Conservation (phyloP, 2,329 filamentous ascomycete genomes). For the Ambrosiella cleistominuta region DNA sequence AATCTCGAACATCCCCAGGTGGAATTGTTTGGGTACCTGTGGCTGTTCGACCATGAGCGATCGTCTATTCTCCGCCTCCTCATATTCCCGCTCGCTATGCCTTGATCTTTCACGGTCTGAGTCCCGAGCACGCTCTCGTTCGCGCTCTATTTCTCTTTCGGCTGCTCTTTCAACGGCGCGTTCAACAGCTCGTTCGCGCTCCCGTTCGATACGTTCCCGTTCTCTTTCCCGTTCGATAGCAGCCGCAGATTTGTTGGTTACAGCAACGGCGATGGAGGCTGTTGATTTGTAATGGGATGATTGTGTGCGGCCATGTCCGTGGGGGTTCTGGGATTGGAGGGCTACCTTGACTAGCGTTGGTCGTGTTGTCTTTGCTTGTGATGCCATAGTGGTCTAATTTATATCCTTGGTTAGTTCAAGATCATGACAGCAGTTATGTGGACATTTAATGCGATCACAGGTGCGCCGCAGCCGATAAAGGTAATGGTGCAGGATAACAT, state of each 20-base stretch:
- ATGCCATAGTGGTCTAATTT: constrained; percentile 9
- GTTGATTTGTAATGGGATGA: constrained; percentile 3
- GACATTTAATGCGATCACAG: not conserved
- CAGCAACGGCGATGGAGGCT: constrained; percentile 10
- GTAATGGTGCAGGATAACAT: not conserved
- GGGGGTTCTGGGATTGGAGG: constrained; percentile 59
- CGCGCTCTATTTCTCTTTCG: not conserved
- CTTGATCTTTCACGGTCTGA: not conserved
- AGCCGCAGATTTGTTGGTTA: constrained; percentile 2
- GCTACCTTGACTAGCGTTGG: constrained; percentile 76
- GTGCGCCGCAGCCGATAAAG: not conserved
- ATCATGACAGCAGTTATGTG: not conserved
- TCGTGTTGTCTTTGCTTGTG: constrained; percentile 20
- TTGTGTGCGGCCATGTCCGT: constrained; percentile 3
- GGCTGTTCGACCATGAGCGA: constrained; percentile 41
- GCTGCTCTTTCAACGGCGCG: not conserved
- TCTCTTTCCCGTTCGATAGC: constrained; percentile 8
- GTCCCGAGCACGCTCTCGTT: constrained; percentile 3
- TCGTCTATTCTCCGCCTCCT: constrained; percentile 37
- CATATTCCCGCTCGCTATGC: constrained; percentile 26
- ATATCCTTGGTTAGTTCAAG: not conserved
- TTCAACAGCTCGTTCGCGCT: constrained; percentile 1
- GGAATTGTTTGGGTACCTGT: constrained; percentile 46
- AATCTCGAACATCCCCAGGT: constrained; percentile 89
- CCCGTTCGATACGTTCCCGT: constrained; percentile 6